Base-by-base conservation (phyloP, 257 asterid genomes). In the Paraleonurus japonicus region DNA sequence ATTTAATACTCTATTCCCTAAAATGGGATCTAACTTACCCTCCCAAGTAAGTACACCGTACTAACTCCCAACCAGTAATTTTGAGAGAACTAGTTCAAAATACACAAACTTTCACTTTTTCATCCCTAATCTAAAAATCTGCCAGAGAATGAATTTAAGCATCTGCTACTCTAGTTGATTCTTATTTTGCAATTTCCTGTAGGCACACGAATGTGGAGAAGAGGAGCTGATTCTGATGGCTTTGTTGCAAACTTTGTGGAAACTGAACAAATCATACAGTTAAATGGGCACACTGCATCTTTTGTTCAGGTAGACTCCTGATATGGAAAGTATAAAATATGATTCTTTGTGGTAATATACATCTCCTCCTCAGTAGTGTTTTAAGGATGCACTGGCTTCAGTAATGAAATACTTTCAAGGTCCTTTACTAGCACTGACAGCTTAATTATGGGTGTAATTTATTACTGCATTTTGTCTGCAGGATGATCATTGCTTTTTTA, bases 181-280 rank as follows among this genome's bases (percentile, higher is more conserved):
- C 28, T 54, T 67, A 63, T 47, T 62, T 57, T 77, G 59, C 24
- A 61, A 71, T 62, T 71, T 50, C 61, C 47, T 75, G 64, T 80
- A 95, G 99, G 99, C 67, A 95, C 99, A 51, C 86, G 98, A 76
- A 83, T 95, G 99, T 95, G 99, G 99, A 88, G 98, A 88, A 95
- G 99, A 86, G 99, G 99, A 76, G 97, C 98, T 68, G 98, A 95
- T 85, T 82, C 97, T 59, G 98, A 95, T 88, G 98, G 99, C 30
- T 95, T 87, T 85, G 99, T 95, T 61, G 98, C 99, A 74, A 95
- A 95, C 81, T 95, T 95, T 78, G 99, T 92, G 85, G 99, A 95
- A 82, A 83, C 84, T 77, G 99, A 95, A 85, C 98, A 95, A 81
- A 87, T 90, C 63, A 79, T 95, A 66, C 95, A 90, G 80, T 65